These are phyloP conservation scores for Gilbertella persicaria DNA, from an alignment of 371 early-diverging fungal species.

Conservation along the genomic window DNA sequence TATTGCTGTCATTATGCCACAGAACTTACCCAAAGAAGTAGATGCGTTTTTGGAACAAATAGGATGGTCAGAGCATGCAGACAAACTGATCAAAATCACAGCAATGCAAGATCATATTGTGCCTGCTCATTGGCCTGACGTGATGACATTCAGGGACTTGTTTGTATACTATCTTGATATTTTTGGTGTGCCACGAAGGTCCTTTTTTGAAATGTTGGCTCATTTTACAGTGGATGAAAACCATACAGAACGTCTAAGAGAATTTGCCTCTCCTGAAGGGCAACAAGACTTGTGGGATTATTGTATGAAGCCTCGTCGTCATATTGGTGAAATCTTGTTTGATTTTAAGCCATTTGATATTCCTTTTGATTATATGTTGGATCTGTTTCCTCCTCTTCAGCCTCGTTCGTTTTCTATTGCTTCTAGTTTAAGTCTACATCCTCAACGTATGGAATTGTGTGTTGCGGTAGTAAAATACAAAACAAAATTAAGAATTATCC, in stretches of 20 bases:
- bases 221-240: conserved; percentile 74
- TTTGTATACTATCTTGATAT: conserved; percentile 78
- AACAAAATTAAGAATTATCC: conserved; percentile 69
- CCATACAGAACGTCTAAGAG: conserved; percentile 78
- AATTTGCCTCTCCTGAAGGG: conserved; percentile 80
- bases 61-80: conserved; percentile 73
- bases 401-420: conserved; percentile 89
- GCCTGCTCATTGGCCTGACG: conserved; percentile 46
- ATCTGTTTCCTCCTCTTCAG: conserved; percentile 77
- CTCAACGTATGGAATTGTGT: conserved; percentile 65
- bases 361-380: conserved; percentile 80
- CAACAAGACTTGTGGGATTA: conserved; percentile 89
- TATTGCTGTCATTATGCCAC: conserved; percentile 74
- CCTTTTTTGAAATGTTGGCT: conserved; percentile 85
- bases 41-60: conserved; percentile 67
- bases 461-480: conserved; percentile 87
- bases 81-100: conserved; percentile 58
- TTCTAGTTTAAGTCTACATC: conserved; percentile 47
- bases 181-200: conserved; percentile 81
- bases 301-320: conserved; percentile 76
- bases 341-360: conserved; percentile 79
- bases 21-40: conserved; percentile 71
- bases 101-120: conserved; percentile 48
- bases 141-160: conserved; percentile 71
- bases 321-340: conserved; percentile 78